Conservation (phyloP, 805 yeast species). For the Yarrowia porcina region DNA sequence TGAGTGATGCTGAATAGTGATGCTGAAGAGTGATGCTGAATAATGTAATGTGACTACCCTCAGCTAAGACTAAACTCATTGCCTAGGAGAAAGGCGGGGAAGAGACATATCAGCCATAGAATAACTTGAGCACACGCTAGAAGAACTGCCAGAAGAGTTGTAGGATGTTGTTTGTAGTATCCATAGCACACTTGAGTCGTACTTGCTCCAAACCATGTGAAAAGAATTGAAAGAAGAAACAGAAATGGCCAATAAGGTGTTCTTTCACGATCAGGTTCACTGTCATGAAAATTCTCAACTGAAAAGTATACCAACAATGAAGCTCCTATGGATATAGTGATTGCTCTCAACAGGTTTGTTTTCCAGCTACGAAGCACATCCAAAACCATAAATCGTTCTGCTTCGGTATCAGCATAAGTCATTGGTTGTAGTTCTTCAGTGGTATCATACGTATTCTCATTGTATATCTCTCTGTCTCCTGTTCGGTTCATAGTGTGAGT, state of each 20-base stretch:
- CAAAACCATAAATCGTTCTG: background rate
- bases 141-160: background rate
- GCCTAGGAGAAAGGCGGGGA: background rate
- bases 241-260: background rate
- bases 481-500: background rate
- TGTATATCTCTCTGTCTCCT: background rate
- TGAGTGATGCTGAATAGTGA: background rate
- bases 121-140: background rate
- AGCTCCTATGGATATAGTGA: background rate
- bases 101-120: background rate
- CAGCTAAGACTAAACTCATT: background rate
- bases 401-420: background rate
- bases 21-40: background rate
- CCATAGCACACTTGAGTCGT: background rate
- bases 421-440: background rate
- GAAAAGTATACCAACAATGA: background rate
- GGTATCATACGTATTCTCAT: background rate
- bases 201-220: conserved; percentile 1
- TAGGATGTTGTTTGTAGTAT: background rate
- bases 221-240: background rate
- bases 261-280: background rate
- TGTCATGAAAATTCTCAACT: background rate
- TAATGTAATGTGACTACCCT: background rate
- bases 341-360: background rate
- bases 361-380: background rate